Base-by-base conservation (phyloP, 495 filamentous ascomycete species). In the Aeminium ludgeri region DNA sequence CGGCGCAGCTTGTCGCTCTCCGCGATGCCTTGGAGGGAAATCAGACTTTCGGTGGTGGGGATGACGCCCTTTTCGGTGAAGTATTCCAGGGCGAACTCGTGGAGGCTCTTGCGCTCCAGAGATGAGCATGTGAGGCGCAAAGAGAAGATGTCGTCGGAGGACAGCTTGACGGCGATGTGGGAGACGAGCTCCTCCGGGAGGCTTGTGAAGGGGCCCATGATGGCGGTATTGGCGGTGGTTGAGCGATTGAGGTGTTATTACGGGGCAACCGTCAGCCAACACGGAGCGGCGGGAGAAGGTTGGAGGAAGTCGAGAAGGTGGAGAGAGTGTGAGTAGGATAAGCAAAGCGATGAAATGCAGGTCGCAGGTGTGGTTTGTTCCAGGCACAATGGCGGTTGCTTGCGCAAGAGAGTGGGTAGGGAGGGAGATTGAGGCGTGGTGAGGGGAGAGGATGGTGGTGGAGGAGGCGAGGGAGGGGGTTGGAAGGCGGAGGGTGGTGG, bases 141-240 rank as follows among this genome's bases (percentile, higher is more conserved):
- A 19, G 33, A 18, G 40, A 30, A 30, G 37, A 36, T 39, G 37
- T 51, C 48, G 39, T 51, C 48, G 15, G 31, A 43, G 34, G 33
- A 38, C 1, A 51, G 31, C 11, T 38, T 30, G 19, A 20, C 17
- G 30, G 35, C 45, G 20, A 51, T 43, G 44, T 51, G 46, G 33
- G 43, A 46, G 5, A 51, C 7, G 7, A 51, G 40, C 29, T 51
- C 48, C 27, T 51, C 48, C 13, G 48, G 48, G 2, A 51, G 19
- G 5, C 3, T 8, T n/a, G n/a, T n/a, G n/a, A n/a, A n/a, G n/a
- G n/a, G n/a, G n/a, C n/a, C n/a, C n/a, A 7, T 42, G 28, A 8
- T 44, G 45, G 16, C 34, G 32, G 2, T n/a, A n/a, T n/a, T n/a
- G 40, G 35, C 16, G 20, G 4, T 18, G 41, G 11, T 3, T 12